Conservation (phyloP, 495 filamentous ascomycete genomes). For the Haplographium delicatum region DNA sequence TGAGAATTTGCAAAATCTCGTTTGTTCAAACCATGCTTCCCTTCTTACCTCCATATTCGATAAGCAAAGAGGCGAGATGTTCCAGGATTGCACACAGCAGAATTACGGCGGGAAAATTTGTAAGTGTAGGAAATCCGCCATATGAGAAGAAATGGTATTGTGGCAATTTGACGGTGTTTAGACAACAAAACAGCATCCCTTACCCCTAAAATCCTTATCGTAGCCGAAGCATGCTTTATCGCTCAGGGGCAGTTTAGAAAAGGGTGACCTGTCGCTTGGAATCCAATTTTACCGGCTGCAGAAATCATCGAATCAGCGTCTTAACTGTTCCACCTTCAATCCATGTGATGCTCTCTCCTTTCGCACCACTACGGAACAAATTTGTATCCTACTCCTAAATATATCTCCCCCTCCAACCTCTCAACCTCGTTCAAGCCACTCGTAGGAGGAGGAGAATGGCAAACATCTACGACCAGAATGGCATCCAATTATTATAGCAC, state of each 20-base stretch:
- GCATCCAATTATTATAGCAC: constrained; percentile 34
- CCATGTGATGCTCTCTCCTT: not conserved
- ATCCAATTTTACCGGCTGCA: not conserved
- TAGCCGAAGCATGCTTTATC: not conserved
- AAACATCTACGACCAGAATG: constrained; percentile 27
- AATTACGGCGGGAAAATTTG: too few species aligned
- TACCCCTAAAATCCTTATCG: constrained; percentile 1
- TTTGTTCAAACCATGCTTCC: too few species aligned
- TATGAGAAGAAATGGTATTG: not conserved
- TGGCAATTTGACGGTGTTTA: too few species aligned
- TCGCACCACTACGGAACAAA: too few species aligned
- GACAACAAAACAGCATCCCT: too few species aligned
- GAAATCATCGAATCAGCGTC: not conserved
- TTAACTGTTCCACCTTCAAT: not conserved
- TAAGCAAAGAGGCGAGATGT: too few species aligned
- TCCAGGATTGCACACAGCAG: too few species aligned
- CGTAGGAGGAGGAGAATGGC: constrained; percentile 26
- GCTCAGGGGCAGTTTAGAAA: not conserved
- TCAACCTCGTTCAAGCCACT: not conserved
- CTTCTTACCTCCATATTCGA: too few species aligned
- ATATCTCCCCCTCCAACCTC: not conserved
- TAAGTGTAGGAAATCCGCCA: too few species aligned
- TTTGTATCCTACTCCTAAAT: too few species aligned
- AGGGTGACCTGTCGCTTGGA: not conserved
- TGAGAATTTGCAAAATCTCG: too few species aligned